A percentile compares a stretch with the other conserved stretches of the same genome.
phyloP scores from a whole-genome alignment of 2,329 filamentous ascomycete genomes.

The Neofusicoccum umdonicola region DNA sequence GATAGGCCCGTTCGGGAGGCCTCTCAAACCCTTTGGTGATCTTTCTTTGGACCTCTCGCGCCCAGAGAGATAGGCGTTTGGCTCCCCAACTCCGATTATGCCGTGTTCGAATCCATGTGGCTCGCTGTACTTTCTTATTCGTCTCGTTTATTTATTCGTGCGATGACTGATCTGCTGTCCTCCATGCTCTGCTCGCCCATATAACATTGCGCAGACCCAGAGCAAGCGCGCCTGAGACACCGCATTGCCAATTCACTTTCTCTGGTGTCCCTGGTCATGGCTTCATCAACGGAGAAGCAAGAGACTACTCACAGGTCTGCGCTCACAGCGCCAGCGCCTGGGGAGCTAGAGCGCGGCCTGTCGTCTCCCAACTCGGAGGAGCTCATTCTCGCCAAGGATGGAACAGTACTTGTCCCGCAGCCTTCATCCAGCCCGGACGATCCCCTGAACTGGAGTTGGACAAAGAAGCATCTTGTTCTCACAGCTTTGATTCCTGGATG shows the following conservation, averaged over 20 bases:
- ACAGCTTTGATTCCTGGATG: conserved; percentile 22
- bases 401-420: conserved; percentile 25
- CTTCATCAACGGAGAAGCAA: background rate
- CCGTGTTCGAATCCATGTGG: background rate
- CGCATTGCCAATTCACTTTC: background rate
- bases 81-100: background rate
- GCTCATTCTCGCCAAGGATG: conserved; percentile 7
- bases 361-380: conserved; percentile 1
- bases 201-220: background rate
- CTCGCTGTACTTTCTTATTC: background rate
- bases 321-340: background rate
- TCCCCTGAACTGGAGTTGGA: conserved; percentile 34
- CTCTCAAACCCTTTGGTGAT: background rate
- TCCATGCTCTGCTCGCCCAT: background rate
- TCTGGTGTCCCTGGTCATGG: background rate
- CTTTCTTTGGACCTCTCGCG: background rate
- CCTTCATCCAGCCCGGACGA: conserved; percentile 29
- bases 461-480: conserved; percentile 27
- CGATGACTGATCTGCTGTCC: background rate
- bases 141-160: conserved; percentile 1
- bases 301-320: background rate
- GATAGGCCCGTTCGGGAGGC: background rate
- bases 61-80: background rate
- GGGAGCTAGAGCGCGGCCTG: background rate
- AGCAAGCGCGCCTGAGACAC: background rate